Evolutionary conservation across 1,284 basidiomycete species (phyloP).

Genomic region (Fomitiporia mediterranea): DNA sequence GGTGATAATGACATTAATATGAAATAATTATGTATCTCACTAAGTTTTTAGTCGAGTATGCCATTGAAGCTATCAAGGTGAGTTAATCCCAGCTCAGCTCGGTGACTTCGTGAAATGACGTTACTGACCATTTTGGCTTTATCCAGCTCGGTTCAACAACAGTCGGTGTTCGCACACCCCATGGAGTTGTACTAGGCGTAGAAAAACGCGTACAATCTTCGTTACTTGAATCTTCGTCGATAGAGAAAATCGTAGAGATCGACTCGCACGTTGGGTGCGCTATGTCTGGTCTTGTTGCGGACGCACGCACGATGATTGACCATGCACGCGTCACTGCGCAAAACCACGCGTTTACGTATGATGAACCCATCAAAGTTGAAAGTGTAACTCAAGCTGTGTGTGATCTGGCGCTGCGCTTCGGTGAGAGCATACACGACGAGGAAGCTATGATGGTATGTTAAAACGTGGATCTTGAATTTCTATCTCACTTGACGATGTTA

Average conservation of each 20-base stretch:
- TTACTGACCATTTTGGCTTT: conserved; percentile 15
- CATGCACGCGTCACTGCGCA: conserved; percentile 96
- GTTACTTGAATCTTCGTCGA: conserved; percentile 90
- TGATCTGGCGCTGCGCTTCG: conserved; percentile 95
- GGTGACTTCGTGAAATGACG: neutral
- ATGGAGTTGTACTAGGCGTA: conserved; percentile 92
- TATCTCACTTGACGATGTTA: neutral
- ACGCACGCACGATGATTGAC: conserved; percentile 99
- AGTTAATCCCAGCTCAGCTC: conserved; percentile 19
- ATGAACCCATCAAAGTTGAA: conserved; percentile 96
- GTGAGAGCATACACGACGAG: conserved; percentile 98
- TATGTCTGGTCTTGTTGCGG: conserved; percentile 97
- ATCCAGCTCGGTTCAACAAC: conserved; percentile 94
- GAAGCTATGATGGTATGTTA: conserved; percentile 87
- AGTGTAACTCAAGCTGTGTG: conserved; percentile 97
- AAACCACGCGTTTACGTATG: conserved; percentile 96
- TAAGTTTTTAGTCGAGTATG: conserved; percentile 83
- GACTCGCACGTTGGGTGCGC: conserved; percentile 95
- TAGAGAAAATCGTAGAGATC: conserved; percentile 99
- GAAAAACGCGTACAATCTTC: conserved; percentile 99
- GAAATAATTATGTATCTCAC: too few relatives aligned
- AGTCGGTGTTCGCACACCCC: conserved; percentile 83
- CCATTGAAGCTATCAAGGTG: conserved; percentile 97
- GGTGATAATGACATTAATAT: conserved; percentile 40
- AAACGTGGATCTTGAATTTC: neutral